A percentile compares a stretch with the other conserved stretches of the same genome.
These are phyloP conservation scores for Parsonsia alboflavescens DNA, from an alignment of 257 asterid genomes.

Conservation along the genomic window DNA sequence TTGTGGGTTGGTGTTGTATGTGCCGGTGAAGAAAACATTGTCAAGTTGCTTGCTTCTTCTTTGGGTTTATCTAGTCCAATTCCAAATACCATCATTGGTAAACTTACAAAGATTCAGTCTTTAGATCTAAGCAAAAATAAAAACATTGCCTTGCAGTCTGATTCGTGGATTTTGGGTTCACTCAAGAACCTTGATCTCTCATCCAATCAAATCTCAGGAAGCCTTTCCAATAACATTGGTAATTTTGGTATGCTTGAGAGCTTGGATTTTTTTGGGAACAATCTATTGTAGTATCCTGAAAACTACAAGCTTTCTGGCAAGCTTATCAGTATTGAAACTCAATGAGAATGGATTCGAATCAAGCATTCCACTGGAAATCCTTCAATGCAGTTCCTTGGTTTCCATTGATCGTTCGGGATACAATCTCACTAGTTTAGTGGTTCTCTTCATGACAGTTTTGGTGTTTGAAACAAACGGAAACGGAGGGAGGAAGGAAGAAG, in stretches of 20 bases:
- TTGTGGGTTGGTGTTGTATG: constrained; percentile 73
- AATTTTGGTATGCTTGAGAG: constrained; percentile 68
- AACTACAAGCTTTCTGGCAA: constrained; percentile 54
- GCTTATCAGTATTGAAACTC: constrained; percentile 55
- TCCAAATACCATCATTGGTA: constrained; percentile 82
- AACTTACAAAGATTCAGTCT: constrained; percentile 50
- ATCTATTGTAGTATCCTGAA: constrained; percentile 63
- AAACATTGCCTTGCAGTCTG: constrained; percentile 67
- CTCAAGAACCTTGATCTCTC: constrained; percentile 66
- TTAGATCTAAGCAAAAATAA: constrained; percentile 85
- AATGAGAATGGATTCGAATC: constrained; percentile 56
- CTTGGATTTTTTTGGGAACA: constrained; percentile 76
- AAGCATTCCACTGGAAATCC: constrained; percentile 48
- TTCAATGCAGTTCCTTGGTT: constrained; percentile 51
- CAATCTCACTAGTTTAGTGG: constrained; percentile 49
- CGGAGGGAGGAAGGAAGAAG: no score
- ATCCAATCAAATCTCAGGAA: constrained; percentile 47
- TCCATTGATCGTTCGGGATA: constrained; percentile 64
- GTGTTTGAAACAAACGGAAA: no score
- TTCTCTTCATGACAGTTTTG: constrained; percentile 57
- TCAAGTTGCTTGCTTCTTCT: constrained; percentile 47
- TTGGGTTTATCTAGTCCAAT: constrained; percentile 69
- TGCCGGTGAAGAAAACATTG: constrained; percentile 50
- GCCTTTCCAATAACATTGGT: constrained; percentile 65
- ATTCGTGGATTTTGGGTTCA: constrained; percentile 86